Conservation (phyloP, 2,329 filamentous ascomycete species). For the Fusarium sp. region DNA sequence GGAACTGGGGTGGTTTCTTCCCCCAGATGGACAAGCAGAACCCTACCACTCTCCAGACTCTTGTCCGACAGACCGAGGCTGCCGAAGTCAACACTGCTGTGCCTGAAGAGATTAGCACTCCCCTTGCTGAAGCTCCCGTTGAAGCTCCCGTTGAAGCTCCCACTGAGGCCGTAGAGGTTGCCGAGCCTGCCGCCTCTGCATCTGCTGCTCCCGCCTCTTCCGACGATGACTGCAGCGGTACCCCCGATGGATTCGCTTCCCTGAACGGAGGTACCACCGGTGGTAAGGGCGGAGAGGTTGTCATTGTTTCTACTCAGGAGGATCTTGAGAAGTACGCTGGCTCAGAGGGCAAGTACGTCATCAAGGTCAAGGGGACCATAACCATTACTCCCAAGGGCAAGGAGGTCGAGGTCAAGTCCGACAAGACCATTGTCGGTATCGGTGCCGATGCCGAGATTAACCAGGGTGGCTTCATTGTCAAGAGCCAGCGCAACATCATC, state of each 20-base stretch:
- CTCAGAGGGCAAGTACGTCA: constrained; percentile 37
- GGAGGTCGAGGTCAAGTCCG: constrained; percentile 36
- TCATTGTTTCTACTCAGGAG: constrained; percentile 34
- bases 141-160: not conserved
- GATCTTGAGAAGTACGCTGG: constrained; percentile 41
- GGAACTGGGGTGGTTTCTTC: not conserved
- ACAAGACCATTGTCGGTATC: constrained; percentile 45
- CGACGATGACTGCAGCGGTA: constrained; percentile 27
- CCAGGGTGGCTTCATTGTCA: constrained; percentile 37
- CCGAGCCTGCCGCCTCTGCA: not conserved
- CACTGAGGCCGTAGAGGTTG: not conserved
- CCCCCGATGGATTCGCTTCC: constrained; percentile 39
- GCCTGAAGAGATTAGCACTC: not conserved
- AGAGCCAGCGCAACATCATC: constrained; percentile 39
- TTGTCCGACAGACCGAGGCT: not conserved
- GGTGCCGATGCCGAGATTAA: constrained; percentile 38
- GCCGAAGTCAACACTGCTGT: not conserved
- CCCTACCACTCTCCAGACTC: constrained; percentile 12
- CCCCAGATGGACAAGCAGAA: not conserved
- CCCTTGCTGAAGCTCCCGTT: not conserved
- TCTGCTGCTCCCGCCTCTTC: not conserved
- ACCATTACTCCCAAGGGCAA: constrained; percentile 37
- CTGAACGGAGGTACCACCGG: constrained; percentile 43
- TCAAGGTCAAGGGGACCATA: constrained; percentile 41
- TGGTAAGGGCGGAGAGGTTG: constrained; percentile 34